Conservation (phyloP, 2,329 filamentous ascomycete species). For the Coniochaeta ligniaria region DNA sequence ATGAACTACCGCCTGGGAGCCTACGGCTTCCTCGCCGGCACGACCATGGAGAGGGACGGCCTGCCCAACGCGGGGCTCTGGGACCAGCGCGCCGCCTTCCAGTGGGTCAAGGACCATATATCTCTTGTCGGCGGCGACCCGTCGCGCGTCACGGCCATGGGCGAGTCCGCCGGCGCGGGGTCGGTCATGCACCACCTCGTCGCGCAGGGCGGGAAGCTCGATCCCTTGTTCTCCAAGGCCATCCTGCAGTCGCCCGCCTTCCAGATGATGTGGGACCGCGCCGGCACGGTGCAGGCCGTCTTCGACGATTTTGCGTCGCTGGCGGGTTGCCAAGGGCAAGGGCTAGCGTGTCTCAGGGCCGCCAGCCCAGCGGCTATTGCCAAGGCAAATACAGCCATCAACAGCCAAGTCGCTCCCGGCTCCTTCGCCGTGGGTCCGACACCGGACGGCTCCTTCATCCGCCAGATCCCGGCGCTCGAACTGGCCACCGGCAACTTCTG, state of each 20-base stretch:
- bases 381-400: conserved; percentile 19
- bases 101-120: conserved; percentile 43
- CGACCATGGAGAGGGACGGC: conserved; percentile 31
- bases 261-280: conserved; percentile 25
- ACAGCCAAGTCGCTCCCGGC: conserved; percentile 16
- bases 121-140: conserved; percentile 37
- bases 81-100: conserved; percentile 34
- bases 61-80: conserved; percentile 34
- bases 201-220: conserved; percentile 30
- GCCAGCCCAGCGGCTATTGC: conserved; percentile 14
- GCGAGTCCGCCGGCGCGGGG: conserved; percentile 24
- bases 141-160: conserved; percentile 37
- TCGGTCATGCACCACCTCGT: conserved; percentile 43
- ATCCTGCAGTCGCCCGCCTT: conserved; percentile 27
- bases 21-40: conserved; percentile 38
- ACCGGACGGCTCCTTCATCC: conserved; percentile 21
- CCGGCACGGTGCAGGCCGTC: conserved; percentile 17
- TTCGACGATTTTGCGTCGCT: conserved; percentile 24
- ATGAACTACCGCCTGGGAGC: conserved; percentile 42
- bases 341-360: conserved; percentile 19
- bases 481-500: conserved; percentile 18
- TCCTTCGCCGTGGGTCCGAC: conserved; percentile 24
- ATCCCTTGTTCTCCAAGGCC: conserved; percentile 32
- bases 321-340: conserved; percentile 20
- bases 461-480: conserved; percentile 22